Conservation (phyloP, 2,329 filamentous ascomycete species). For the Calonectria hongkongensis region DNA sequence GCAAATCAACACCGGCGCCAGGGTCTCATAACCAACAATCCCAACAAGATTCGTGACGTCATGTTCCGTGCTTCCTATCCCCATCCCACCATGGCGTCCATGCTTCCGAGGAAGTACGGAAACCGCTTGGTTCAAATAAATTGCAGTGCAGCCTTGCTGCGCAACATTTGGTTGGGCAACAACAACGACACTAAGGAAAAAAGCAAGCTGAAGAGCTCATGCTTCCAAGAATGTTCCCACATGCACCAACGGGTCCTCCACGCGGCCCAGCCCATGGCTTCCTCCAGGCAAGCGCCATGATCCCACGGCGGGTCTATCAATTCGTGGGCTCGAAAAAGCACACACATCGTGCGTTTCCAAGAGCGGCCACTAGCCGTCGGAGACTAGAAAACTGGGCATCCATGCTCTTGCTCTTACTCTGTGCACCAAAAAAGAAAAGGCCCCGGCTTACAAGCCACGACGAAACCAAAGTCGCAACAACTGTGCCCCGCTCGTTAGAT, state of each 20-base stretch:
- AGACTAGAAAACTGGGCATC: slow-evolving; percentile 19
- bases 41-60: slow-evolving; percentile 33
- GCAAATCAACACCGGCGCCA: not conserved
- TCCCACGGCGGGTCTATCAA: slow-evolving; percentile 31
- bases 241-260: slow-evolving; percentile 13
- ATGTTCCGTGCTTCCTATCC: slow-evolving; percentile 13
- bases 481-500: slow-evolving; percentile 33
- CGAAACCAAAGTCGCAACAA: slow-evolving; percentile 34
- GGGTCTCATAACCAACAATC: slow-evolving; percentile 7
- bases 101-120: slow-evolving; percentile 3
- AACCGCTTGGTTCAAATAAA: not conserved
- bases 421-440: slow-evolving; percentile 14
- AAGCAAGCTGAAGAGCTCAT: slow-evolving; percentile 4
- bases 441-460: slow-evolving; percentile 26
- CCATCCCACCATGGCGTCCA: slow-evolving; percentile 16
- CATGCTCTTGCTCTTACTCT: not conserved
- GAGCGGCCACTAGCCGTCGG: slow-evolving; percentile 13
- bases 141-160: not conserved
- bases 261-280: slow-evolving; percentile 12
- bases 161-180: not conserved
- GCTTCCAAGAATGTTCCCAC: not conserved
- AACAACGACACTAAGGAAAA: not conserved
- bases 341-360: not conserved
- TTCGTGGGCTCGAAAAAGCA: not conserved
- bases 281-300: slow-evolving; percentile 8